Base-by-base conservation (phyloP, 208 protist species). In the Crithidia bombi region DNA sequence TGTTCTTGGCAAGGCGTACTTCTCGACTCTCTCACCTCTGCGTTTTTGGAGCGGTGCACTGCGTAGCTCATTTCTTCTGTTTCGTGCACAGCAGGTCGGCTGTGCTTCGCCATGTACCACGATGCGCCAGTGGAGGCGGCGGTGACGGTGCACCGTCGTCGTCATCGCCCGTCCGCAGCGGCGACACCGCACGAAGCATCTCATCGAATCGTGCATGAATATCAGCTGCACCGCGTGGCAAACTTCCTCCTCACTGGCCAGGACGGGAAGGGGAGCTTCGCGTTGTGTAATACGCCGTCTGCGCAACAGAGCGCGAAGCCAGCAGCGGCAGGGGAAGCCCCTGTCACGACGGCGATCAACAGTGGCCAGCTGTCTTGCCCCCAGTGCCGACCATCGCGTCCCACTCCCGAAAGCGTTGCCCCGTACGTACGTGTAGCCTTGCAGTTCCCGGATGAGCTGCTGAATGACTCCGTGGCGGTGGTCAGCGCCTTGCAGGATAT, bases 361-460 rank as follows among this genome's bases (percentile, higher is more conserved):
- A 25, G 5, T 2, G 15, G 14, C 0, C 0, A 38, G 2, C 9
- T 23, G 5, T 33, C 21, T 6, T 58, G 46, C 23, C 35, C 26
- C 14, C 25, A 35, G 14, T 64, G 57, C 14, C 11, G 15, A 5
- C 0, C 44, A 41, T 55, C 39, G n/a, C 26, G 44, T 10, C 15
- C 44, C 4, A 35, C 36, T 5, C 3, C 25, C 0, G 23, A 21
- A 38, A 52, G 30, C 21, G 26, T 25, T 3, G 49, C 61, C 3
- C 61, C 47, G 5, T 70, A 65, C 64, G 55, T 79, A 35, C 74
- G 79, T 12, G 79, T 96, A 14, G 92, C 94, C 0, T 75, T 98
- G 59, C 94, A 98, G 80, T 94, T 97, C 39, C 92, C 94, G 1
- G 94, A 98, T 71, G 81, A 91, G 4, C 50, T 96, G 50, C 77